These are phyloP conservation scores for Neurospora discreta DNA, from an alignment of 495 filamentous ascomycete genomes.

Conservation along the genomic window DNA sequence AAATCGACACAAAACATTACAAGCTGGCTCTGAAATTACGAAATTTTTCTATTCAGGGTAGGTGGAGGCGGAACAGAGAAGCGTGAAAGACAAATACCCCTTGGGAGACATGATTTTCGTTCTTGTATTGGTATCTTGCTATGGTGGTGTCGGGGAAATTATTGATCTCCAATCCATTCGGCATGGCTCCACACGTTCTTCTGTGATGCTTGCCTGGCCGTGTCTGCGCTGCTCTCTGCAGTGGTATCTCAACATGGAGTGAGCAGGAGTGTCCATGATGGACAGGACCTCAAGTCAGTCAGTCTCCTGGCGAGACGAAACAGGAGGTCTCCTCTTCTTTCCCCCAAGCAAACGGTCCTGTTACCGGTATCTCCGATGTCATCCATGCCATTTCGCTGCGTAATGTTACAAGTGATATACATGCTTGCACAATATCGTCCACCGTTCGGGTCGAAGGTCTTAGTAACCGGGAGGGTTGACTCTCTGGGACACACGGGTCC, in stretches of 20 bases:
- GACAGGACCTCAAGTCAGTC: background rate
- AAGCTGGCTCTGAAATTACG: background rate
- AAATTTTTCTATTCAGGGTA: background rate
- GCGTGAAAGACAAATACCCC: background rate
- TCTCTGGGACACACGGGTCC: conserved; percentile 87
- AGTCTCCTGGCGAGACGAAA: background rate
- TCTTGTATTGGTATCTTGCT: background rate
- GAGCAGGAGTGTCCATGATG: background rate
- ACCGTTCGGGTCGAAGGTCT: conserved; percentile 9
- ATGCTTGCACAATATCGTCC: background rate
- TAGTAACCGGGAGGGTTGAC: conserved; percentile 91
- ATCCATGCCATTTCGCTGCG: conserved; percentile 10
- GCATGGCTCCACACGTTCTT: conserved; percentile 4
- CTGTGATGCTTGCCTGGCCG: background rate
- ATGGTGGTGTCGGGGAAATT: background rate
- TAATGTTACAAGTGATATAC: conserved; percentile 15
- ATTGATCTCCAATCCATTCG: background rate
- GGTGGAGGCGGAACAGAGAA: background rate
- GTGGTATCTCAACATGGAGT: background rate
- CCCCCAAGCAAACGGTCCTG: background rate
- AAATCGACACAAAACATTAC: background rate
- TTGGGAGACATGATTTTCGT: background rate
- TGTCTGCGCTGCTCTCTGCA: background rate
- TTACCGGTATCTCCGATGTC: background rate
- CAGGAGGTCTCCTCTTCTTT: background rate